These are phyloP conservation scores for Trypanosomatidae sp. DNA, from an alignment of 208 protist genomes.

Conservation along the genomic window DNA sequence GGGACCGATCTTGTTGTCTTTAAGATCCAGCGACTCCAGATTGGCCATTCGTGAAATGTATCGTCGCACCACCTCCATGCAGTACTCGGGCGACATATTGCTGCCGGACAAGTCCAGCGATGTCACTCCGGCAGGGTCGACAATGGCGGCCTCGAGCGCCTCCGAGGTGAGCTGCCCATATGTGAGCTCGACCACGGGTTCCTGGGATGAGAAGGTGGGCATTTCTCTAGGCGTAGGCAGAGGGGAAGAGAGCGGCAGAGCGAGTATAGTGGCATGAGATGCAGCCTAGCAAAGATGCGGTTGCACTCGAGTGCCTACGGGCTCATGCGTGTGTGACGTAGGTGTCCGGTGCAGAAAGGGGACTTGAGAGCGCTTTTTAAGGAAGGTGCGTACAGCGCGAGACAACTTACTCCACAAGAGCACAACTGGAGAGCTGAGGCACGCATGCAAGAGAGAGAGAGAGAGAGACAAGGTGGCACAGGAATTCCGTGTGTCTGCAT, in stretches of 20 bases:
- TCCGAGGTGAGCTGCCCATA: conserved; percentile 68
- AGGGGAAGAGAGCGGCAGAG: neutral
- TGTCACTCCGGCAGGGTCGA: conserved; percentile 39
- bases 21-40: conserved; percentile 72
- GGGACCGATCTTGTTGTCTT: conserved; percentile 82
- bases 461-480: neutral
- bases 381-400: neutral
- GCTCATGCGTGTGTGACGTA: neutral
- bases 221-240: conserved; percentile 2
- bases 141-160: conserved; percentile 41
- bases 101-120: conserved; percentile 81
- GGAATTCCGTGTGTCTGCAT: neutral
- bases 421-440: neutral
- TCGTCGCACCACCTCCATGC: conserved; percentile 40
- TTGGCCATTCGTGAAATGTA: conserved; percentile 67
- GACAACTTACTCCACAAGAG: neutral
- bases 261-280: neutral
- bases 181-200: conserved; percentile 44
- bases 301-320: neutral
- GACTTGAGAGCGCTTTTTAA: neutral
- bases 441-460: neutral
- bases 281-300: neutral
- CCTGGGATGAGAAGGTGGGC: conserved; percentile 7
- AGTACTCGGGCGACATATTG: conserved; percentile 56
- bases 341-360: neutral